Base-by-base conservation (phyloP, 805 yeast genomes). In the Candida alai region DNA sequence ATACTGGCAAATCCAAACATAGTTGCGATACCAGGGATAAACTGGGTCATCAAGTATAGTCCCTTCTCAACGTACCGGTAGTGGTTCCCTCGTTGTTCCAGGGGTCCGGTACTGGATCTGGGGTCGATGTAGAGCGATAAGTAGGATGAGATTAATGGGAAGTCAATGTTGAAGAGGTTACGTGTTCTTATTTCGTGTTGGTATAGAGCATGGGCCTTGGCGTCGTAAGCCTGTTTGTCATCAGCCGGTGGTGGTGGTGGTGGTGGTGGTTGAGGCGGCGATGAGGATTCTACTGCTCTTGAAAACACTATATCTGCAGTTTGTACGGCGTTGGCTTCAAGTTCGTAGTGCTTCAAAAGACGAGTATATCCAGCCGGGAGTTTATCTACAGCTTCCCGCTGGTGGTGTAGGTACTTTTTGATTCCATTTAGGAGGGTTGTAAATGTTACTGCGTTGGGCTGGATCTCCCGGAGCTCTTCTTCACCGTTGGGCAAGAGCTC, bases 341-440 rank as follows among this genome's bases (percentile, higher is more conserved):
- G 35, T 18, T 56, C 52, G 19, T 54, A 44, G 8, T 58, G 40
- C 31, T 49, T 40, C n/a, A 38, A 14, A 1, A 52, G 38, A 39
- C 61, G 58, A 5, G 44, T 49, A 13, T 42, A 36, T 1, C 41
- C 19, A 10, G 49, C 23, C 15, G 58, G 38, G 6, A 29, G 36
- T 3, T 42, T 31, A 33, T 46, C 32, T 7, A 58, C 35, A 11
- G 14, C 20, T 3, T 45, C 43, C 11, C 51, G 48, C n/a, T 48
- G 30, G 20, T 28, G 27, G 6, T 37, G 17, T n/a, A 46, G 37
- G 31, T 41, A 47, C 21, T 44, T 45, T 28, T 52, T 56, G 17
- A 57, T 31, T 2, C 73, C 73, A 31, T 58, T 51, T 15, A 66
- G 44, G 36, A 66, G 54, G 14, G 62, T 63, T 4, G 70, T 60